Evolutionary conservation across 2,329 filamentous ascomycete genomes (phyloP), one percentile per base, ranked within the genome.

Genomic region (Aspergillus vadensis): DNA sequence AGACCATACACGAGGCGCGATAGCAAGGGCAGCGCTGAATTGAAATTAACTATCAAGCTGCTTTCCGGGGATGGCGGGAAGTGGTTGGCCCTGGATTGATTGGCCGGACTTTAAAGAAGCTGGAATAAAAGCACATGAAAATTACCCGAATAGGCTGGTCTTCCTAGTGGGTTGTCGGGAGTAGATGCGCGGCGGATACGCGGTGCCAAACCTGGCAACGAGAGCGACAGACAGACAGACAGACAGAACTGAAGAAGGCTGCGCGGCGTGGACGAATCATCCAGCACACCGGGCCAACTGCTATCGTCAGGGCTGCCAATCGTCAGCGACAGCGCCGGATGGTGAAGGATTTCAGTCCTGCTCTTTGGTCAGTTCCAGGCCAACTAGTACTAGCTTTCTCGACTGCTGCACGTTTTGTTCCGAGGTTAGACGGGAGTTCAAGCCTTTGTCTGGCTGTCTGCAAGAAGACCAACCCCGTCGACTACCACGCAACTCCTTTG

Each of bases 351-450:
- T 5, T 49, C 25, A 21, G 50, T 23, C 19, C 21, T 49, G 44
- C 44, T 50, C 23, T 15, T 50, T 15, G 47, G n/a, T 50, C 30
- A 50, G 47, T 30, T 50, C 27, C 25, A 50, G 47, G 47, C 27
- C 25, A n/a, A 50, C 41, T 39, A 21, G 54, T 30, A 30, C 27
- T 12, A 36, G 32, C 32, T 15, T 14, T 49, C 7, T 57, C 30
- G 25, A 36, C 39, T 49, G 30, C 43, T 48, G 44, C 19, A 41
- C 8, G 32, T 39, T 54, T 54, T 25, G 12, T 38, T 27, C 54
- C 44, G 54, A 50, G 54, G 54, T 57, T 57, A 21, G 54, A 57
- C 54, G 54, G 43, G 43, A 25, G 38, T 59, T 36, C 55, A 50
- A 57, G 44, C 55, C 32, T 39, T 49, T 19, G 43, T 44, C 27